Percentiles rank a stretch among this genome's conserved stretches.
Evolutionary conservation across 495 filamentous ascomycete species (phyloP).

Genomic region (Aspergillus wentii): DNA sequence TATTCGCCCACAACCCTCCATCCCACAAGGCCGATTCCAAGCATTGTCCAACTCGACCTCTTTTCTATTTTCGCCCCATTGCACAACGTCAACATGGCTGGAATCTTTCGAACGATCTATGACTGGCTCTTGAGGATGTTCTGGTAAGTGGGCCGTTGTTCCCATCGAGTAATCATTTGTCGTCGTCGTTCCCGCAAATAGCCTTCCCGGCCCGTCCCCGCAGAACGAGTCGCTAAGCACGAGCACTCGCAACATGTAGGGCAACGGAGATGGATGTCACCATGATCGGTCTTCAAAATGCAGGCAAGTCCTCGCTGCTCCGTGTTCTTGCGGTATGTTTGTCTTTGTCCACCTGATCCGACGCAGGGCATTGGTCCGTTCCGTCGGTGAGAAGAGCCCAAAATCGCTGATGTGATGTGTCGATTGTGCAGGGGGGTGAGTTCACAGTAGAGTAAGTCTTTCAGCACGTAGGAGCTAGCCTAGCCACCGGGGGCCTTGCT

Average conservation of each 20-base stretch:
- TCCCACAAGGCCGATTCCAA: conserved; percentile 2
- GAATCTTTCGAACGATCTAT: conserved; percentile 89
- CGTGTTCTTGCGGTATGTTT: conserved; percentile 85
- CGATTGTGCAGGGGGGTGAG: conserved; percentile 73
- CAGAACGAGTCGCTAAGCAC: conserved; percentile 7
- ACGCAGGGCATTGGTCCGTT: too few species aligned
- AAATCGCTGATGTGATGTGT: conserved; percentile 19
- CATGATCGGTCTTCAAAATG: conserved; percentile 98
- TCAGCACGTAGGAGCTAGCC: conserved; percentile 7
- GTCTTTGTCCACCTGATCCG: too few species aligned
- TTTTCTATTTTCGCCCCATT: conserved; percentile 1
- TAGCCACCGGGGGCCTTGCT: conserved; percentile 19
- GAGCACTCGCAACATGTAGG: conserved; percentile 46
- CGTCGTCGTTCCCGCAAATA: conserved; percentile 11
- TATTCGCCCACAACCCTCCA: conserved; percentile 13
- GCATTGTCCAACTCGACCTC: conserved; percentile 4
- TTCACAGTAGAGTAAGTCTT: conserved; percentile 95
- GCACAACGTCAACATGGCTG: conserved; percentile 56
- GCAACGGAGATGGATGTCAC: conserved; percentile 99
- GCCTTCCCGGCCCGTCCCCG: conserved; percentile 33
- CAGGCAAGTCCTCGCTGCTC: conserved; percentile 93
- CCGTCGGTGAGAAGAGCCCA: neutral
- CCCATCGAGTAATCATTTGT: conserved; percentile 16
- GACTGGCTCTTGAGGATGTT: conserved; percentile 97
- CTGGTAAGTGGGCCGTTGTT: conserved; percentile 69